Evolutionary conservation across 257 asterid genomes (phyloP), one percentile per base, ranked within the genome.

Genomic region (Forsythia suspensa): DNA sequence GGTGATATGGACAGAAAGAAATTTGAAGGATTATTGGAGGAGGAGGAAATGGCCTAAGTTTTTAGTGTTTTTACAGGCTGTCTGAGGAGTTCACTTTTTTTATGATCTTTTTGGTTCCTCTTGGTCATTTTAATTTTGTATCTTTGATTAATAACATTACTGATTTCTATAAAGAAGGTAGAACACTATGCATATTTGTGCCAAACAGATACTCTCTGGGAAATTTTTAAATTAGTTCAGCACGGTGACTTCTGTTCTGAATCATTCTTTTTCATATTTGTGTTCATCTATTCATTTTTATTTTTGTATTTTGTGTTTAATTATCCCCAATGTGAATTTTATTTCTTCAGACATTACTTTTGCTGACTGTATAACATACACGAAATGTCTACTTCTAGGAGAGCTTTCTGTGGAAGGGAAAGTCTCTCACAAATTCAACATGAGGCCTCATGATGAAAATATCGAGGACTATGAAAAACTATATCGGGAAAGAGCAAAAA

Each of bases 371-470:
- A 29, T 29, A 63, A 29, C 40, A 63, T 24, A 24, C 51, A 34
- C 43, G 75, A 78, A 77, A 82, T 76, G 65, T 59, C 51, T 79
- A 43, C 79, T 61, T 79, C 73, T 73, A 92, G 98, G 97, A 83
- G 91, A 84, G 85, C 78, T 88, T 80, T 86, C 91, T 41, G 93
- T 87, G 79, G 98, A 94, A 86, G 97, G 98, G 76, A 94, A 91
- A 86, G 92, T 92, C 80, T 70, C 84, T 76, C 91, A 91, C 85
- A 94, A 91, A 77, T 94, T 94, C 70, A 97, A 94, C 84, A 90
- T 90, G 95, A 89, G 88, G 88, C 97, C 97, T 81, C 92, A 87
- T 63, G 78, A 80, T 76, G 88, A 84, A 77, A 86, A 86, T 81
- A 87, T 87, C 68, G 91, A 82, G 73, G 92, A 84, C 81, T 94